Evolutionary conservation across 1,139 yeast species (phyloP), one percentile per base, ranked within the genome.

Genomic region (Protomyces arabidopsidicola): DNA sequence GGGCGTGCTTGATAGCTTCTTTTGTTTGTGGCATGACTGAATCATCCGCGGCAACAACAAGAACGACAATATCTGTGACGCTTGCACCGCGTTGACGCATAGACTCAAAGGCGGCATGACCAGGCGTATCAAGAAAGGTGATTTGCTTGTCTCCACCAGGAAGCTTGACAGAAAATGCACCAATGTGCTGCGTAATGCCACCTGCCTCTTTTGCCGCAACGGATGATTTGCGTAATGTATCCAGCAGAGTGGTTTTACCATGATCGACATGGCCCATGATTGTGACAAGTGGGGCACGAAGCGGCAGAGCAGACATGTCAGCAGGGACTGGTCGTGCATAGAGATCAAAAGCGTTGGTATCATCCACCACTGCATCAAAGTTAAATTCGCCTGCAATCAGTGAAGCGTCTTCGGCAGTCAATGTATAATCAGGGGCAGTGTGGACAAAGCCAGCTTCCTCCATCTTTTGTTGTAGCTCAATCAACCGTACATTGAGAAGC

Each of bases 241-340:
- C 98, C 66, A 93, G 79, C 68, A 93, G 87, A 0, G 98, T 91
- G 1, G 99, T 93, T 73, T 93, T 93, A 1, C 99, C 99, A 73
- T 93, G 99, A 74, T 93, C 99, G 51, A 93, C 98, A 75, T 93
- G 99, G 3, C 99, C 99, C 98, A 93, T 93, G 61, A 93, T 89
- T 0, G 98, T 91, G 1, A 93, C 97, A 31, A 93, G 87, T 0
- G 99, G 98, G 0, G 98, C 90, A 69, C 98, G 79, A 16, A 85
- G 80, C 61, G 84, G 84, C 67, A 87, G 74, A 24, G 74, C 69
- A 9, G 76, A 74, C 3, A 79, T 76, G 53, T 82, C 81, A 9
- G 73, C 76, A 1, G 76, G 71, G 6, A 65, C 67, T 1, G 74
- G 72, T 50, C 73, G 72, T 0, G 84, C 79, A 69, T 83, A 85